These are phyloP conservation scores for Sphaceloma murrayae DNA, from an alignment of 2,329 filamentous ascomycete genomes.

Conservation along the genomic window DNA sequence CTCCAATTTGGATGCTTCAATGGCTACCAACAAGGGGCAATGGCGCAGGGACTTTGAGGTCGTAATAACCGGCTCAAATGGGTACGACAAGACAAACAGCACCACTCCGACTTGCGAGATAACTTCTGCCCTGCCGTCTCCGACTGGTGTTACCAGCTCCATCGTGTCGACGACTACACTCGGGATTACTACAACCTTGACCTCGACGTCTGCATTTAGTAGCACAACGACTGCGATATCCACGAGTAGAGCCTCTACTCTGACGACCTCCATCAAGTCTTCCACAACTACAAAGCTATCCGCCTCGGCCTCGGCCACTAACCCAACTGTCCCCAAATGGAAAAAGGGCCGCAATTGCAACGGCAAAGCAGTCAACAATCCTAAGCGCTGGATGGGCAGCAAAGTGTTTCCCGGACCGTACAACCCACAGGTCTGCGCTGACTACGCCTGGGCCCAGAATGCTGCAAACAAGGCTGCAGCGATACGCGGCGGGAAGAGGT, in stretches of 20 bases:
- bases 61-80: constrained; percentile 25
- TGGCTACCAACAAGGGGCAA: constrained; percentile 25
- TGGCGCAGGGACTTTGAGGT: constrained; percentile 25
- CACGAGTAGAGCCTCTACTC: not conserved
- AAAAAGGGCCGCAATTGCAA: constrained; percentile 23
- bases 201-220: not conserved
- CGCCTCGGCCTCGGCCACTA: constrained; percentile 18
- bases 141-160: not conserved
- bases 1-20: constrained; percentile 25
- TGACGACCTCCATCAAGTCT: not conserved
- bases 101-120: constrained; percentile 16
- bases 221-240: constrained; percentile 1
- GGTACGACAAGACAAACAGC: constrained; percentile 25
- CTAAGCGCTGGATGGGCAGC: constrained; percentile 22
- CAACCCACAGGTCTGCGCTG: constrained; percentile 25
- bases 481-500: constrained; percentile 18
- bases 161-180: not conserved
- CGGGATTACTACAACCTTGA: constrained; percentile 9
- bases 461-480: constrained; percentile 21
- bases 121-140: constrained; percentile 3
- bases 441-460: constrained; percentile 22
- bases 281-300: constrained; percentile 16
- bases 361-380: constrained; percentile 19
- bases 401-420: constrained; percentile 28
- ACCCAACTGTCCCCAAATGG: constrained; percentile 24